A percentile compares a stretch with the other conserved stretches of the same genome.
Evolutionary conservation across 257 asterid genomes (phyloP).

Genomic region (Solanum sitiens): DNA sequence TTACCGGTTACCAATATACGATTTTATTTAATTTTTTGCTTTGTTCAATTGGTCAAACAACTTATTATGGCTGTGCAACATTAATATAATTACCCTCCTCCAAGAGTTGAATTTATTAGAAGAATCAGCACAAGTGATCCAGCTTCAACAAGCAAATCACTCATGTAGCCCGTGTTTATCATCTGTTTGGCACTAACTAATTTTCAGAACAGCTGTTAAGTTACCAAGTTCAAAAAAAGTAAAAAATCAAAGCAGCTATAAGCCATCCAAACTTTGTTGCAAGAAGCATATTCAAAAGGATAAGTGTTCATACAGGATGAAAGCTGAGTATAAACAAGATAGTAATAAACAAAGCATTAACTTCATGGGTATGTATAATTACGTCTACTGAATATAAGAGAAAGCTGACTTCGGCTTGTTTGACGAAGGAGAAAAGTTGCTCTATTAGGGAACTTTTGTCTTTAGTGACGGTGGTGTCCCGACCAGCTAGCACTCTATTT

Average conservation of each 20-base stretch:
- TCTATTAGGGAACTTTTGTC: not conserved
- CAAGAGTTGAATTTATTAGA: not conserved
- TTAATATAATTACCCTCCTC: not conserved
- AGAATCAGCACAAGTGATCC: not conserved
- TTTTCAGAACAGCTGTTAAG: not conserved
- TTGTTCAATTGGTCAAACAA: not conserved
- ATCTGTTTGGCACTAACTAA: not conserved
- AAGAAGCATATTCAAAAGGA: not conserved
- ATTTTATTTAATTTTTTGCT: not conserved
- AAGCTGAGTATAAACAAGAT: not conserved
- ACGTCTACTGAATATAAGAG: not conserved
- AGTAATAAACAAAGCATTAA: not conserved
- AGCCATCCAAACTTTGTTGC: not conserved
- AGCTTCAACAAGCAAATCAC: not conserved
- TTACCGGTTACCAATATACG: not conserved
- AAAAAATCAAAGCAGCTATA: not conserved
- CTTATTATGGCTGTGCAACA: not conserved
- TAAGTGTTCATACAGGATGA: not conserved
- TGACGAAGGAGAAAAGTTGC: not conserved
- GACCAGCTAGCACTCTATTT: not conserved
- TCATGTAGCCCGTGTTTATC: not conserved
- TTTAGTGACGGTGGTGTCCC: not conserved
- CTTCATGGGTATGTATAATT: not conserved
- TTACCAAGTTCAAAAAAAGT: too few species aligned
- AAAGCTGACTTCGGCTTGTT: not conserved